Base-by-base conservation (phyloP, 2,329 filamentous ascomycete species). In the Didymosphaeria variabile region DNA sequence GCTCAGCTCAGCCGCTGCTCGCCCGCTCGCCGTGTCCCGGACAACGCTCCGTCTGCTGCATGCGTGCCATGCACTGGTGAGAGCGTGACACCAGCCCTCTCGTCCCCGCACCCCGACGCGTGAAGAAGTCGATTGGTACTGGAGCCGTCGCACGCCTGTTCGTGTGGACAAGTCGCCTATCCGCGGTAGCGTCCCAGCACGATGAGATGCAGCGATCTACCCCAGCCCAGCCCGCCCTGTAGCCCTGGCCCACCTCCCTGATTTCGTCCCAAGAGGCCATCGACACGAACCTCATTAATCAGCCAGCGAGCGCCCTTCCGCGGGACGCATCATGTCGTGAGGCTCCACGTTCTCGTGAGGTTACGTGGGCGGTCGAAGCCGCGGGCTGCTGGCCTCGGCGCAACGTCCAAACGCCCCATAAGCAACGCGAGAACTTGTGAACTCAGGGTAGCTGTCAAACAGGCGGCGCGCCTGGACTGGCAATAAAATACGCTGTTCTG, bases 151-250 rank as follows among this genome's bases (percentile, higher is more conserved):
- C 7, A 1, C 38, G 15, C n/a, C 15, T n/a, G 13, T 19, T 34
- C 49, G 7, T 32, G 7, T 19, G 4, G 38, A n/a, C n/a, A n/a
- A 10, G 15, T 29, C 21, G 40, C 53, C 34, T 26, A 56, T 61
- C 63, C 59, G 60, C 1, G 57, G 55, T 54, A 51, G 40, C 26
- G 34, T 62, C 59, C 58, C 57, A 58, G 65, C 65, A 57, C 64
- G 69, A 65, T 51, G 55, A 38, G 45, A 34, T 59, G 62, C 66
- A 69, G 59, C 66, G 61, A 68, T 70, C 67, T 68, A 58, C 66
- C 66, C 66, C 64, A 65, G 26, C 66, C 66, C 64, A 65, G 26
- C 26, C 26, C 26, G 64, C 42, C 49, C 21, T 58, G 47, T 47
- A n/a, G 36, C 34, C 55, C 23, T 45, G 38, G 26, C 40, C 46